Base-by-base conservation (phyloP, 768 basidiomycete species). In the Krasilnikovozyma curviuscula region DNA sequence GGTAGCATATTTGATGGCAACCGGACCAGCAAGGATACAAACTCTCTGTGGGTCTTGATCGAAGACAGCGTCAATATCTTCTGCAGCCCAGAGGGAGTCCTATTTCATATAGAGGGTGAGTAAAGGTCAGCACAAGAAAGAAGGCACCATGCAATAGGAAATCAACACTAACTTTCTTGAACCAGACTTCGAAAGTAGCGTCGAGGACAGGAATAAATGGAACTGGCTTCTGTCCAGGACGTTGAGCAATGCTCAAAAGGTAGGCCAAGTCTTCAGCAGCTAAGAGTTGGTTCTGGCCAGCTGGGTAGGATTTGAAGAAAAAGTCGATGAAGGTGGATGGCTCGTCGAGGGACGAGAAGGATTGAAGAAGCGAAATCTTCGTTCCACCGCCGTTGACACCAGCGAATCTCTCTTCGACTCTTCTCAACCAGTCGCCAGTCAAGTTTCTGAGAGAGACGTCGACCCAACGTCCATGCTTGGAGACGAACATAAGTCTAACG, bases 21-120 rank as follows among this genome's bases (percentile, higher is more conserved):
- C 81, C 13, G 93, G 93, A 19, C 93, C 93, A 67, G 93, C 88
- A 44, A 98, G 75, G 57, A 98, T 91, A 61, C 86, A 91, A 24
- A 97, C 89, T 53, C 93, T 81, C 65, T 98, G 84, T 23, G 91
- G 91, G 65, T 97, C 93, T 67, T 91, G 86, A 67, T 97, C 93
- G 60, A 97, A 93, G 34, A 98, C 88, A 13, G 89, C 91, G 53
- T 97, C 93, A 55, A 95, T 88, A 63, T 98, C 93, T 65, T 95
- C 91, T 2, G 86, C 83, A 33, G 83, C 82, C 89, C 91, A 95
- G 10, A 97, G 75, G 7, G 91, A 97, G 64, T 95, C 91, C 83
- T 85, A 56, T 9, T 12, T 9, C 19, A 54, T 27, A 38, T 10
- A 19, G 27, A 47, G 23, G 21, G 45, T 63, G 31, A 39, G 42